These are phyloP conservation scores for Exidia glandulosa DNA, from an alignment of 768 basidiomycete species.

Conservation along the genomic window DNA sequence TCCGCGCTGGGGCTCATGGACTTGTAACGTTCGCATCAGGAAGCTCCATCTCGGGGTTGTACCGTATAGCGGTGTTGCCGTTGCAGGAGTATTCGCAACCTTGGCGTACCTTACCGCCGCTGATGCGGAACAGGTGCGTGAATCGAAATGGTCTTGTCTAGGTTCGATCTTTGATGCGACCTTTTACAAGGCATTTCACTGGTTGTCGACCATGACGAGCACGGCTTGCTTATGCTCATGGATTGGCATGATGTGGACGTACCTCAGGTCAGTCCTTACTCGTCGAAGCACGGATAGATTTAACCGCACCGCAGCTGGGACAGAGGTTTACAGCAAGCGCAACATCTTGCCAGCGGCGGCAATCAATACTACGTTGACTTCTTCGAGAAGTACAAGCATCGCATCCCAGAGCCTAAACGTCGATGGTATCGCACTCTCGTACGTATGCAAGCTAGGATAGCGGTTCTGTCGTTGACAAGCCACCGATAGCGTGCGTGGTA, in stretches of 20 bases:
- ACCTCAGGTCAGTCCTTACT: constrained; percentile 2
- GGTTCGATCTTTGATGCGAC: neutral
- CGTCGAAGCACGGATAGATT: no score
- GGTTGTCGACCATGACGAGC: constrained; percentile 4
- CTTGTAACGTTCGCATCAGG: neutral
- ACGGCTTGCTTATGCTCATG: constrained; percentile 1
- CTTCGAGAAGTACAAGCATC: neutral
- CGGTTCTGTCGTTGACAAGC: neutral
- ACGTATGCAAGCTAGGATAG: neutral
- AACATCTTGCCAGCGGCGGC: no score
- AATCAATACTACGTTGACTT: neutral
- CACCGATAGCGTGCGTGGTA: constrained; percentile 5
- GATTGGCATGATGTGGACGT: constrained; percentile 5
- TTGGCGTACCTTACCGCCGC: neutral
- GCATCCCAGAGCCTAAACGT: neutral
- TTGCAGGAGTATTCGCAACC: neutral
- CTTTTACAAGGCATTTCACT: constrained; percentile 2
- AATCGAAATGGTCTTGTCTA: neutral
- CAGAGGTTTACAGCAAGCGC: neutral
- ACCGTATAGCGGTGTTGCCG: neutral
- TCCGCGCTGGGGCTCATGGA: constrained; percentile 2
- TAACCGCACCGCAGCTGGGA: neutral
- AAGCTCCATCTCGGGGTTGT: neutral
- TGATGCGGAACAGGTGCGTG: neutral
- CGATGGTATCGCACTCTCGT: neutral